phyloP scores from a whole-genome alignment of 2,329 filamentous ascomycete genomes.

The Colletotrichum agaves region DNA sequence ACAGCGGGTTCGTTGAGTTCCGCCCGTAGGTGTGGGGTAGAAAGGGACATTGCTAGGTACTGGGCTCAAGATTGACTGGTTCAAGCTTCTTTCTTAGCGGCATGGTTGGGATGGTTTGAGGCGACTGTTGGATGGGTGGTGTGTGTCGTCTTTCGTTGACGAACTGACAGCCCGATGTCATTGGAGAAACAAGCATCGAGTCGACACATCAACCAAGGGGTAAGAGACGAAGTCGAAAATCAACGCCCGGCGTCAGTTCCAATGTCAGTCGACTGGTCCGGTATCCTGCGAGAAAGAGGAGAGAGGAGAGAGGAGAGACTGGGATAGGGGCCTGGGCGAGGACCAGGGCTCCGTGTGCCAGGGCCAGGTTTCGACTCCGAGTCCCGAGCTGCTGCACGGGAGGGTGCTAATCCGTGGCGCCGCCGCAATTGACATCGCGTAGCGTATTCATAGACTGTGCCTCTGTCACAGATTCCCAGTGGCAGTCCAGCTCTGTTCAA shows the following conservation, averaged over 20 bases:
- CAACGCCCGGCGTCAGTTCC: slow-evolving; percentile 4
- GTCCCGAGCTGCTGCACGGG: slow-evolving; percentile 29
- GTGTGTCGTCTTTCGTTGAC: slow-evolving; percentile 12
- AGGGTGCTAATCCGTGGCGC: slow-evolving; percentile 31
- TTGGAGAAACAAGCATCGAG: slow-evolving; percentile 24
- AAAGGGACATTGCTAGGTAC: slow-evolving; percentile 12
- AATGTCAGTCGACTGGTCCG: background rate
- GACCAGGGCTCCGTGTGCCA: slow-evolving; percentile 10
- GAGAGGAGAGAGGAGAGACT: background rate
- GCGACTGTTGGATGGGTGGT: background rate
- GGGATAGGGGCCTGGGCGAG: background rate
- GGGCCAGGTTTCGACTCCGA: slow-evolving; percentile 25
- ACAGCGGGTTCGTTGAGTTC: slow-evolving; percentile 33
- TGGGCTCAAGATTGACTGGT: background rate
- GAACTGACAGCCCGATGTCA: slow-evolving; percentile 19
- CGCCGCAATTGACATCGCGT: slow-evolving; percentile 8
- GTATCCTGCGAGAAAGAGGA: background rate
- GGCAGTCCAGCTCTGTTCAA: background rate
- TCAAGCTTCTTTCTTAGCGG: slow-evolving; percentile 35
- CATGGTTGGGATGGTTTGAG: slow-evolving; percentile 16
- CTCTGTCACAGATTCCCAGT: slow-evolving; percentile 4
- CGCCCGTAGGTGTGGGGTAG: slow-evolving; percentile 23
- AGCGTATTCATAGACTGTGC: slow-evolving; percentile 13
- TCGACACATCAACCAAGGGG: slow-evolving; percentile 16
- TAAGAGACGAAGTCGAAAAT: background rate